These are phyloP conservation scores for Ulmus americana DNA, from an alignment of 331 rosid species.

Conservation along the genomic window DNA sequence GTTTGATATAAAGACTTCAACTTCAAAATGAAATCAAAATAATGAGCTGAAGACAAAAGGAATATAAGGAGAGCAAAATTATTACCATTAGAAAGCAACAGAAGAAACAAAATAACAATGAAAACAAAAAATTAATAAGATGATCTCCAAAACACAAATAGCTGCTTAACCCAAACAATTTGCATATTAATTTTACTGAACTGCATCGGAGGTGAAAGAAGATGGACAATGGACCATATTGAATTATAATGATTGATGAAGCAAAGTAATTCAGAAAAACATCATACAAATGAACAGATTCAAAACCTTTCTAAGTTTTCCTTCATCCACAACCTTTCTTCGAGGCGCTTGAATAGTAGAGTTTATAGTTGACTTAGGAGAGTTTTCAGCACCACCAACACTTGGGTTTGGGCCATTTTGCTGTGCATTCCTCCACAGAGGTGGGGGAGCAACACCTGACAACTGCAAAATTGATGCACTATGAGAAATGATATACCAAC, in stretches of 20 bases:
- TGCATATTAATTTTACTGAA: too few relatives aligned
- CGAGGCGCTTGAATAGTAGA: conserved; percentile 90
- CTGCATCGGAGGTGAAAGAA: too few relatives aligned
- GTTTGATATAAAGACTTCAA: neutral
- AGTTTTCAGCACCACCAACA: conserved; percentile 53
- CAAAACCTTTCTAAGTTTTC: conserved; percentile 84
- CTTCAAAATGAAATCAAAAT: neutral
- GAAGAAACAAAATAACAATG: neutral
- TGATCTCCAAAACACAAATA: neutral
- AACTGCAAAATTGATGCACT: conserved; percentile 50
- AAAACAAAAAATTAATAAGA: neutral
- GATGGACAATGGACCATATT: neutral
- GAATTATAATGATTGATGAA: neutral
- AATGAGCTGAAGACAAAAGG: neutral
- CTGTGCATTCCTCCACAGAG: conserved; percentile 67
- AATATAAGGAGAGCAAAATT: neutral
- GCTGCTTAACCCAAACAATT: neutral
- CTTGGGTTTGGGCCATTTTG: conserved; percentile 62
- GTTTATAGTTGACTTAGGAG: conserved; percentile 74
- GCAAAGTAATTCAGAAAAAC: conserved; percentile 5
- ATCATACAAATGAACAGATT: conserved; percentile 2
- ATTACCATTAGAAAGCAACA: neutral
- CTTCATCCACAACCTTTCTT: conserved; percentile 93
- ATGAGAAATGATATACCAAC: conserved; percentile 14
- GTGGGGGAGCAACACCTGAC: conserved; percentile 84